Percentiles rank a stretch among this genome's conserved stretches.
Evolutionary conservation across 148 eudicot genomes (phyloP).

Genomic region (Fagopyrum tataricum): DNA sequence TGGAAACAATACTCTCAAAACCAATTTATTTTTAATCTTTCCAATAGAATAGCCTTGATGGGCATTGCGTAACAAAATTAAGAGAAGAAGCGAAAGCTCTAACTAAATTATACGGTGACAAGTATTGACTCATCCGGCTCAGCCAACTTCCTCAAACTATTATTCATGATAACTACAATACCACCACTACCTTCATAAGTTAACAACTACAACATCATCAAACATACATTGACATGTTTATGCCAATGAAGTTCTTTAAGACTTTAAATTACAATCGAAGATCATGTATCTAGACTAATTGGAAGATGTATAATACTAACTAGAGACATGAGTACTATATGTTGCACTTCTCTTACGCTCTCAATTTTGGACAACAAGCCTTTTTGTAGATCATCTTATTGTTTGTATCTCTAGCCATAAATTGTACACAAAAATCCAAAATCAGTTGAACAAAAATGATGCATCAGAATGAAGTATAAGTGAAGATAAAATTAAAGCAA

Average conservation of each 20-base stretch:
- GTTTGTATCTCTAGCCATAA: slow-evolving; percentile 59
- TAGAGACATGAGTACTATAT: slow-evolving; percentile 72
- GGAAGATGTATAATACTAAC: slow-evolving; percentile 38
- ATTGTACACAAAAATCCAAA: slow-evolving; percentile 31
- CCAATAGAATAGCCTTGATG: too few species aligned
- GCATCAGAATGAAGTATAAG: not conserved
- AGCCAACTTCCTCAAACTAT: slow-evolving; percentile 59
- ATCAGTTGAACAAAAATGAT: not conserved
- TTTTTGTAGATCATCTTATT: slow-evolving; percentile 54
- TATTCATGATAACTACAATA: slow-evolving; percentile 69
- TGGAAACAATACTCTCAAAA: too few species aligned
- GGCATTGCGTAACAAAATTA: too few species aligned
- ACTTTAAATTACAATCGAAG: not conserved
- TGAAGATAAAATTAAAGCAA: not conserved
- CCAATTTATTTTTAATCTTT: too few species aligned
- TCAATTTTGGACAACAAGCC: slow-evolving; percentile 56
- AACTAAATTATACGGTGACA: too few species aligned
- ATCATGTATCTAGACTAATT: not conserved
- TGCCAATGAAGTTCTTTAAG: slow-evolving; percentile 1
- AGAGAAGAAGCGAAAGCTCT: too few species aligned
- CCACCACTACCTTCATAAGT: slow-evolving; percentile 72
- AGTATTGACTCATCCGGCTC: slow-evolving; percentile 69
- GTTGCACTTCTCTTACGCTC: slow-evolving; percentile 61
- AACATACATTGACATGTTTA: slow-evolving; percentile 20
- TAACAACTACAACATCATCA: slow-evolving; percentile 77